A percentile compares a stretch with the other conserved stretches of the same genome.
Conservation (phyloP, 2,329 filamentous ascomycete species). For the Grosmannia huntii region DNA sequence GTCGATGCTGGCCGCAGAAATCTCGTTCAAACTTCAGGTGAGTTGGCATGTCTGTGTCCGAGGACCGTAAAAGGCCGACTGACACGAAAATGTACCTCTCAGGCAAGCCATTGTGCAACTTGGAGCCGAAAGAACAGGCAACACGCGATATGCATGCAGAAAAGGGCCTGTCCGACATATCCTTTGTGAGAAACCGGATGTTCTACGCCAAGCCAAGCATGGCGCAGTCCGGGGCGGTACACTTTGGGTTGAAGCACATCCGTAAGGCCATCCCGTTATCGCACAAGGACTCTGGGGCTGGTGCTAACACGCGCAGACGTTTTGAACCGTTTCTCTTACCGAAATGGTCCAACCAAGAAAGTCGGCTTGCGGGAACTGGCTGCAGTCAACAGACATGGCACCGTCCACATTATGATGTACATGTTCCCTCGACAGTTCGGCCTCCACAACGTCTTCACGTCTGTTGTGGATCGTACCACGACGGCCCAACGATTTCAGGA, state of each 20-base stretch:
- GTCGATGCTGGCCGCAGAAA: slow-evolving; percentile 49
- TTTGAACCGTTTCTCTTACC: slow-evolving; percentile 54
- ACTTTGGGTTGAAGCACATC: slow-evolving; percentile 66
- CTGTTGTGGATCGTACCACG: slow-evolving; percentile 46
- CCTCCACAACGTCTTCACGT: slow-evolving; percentile 86
- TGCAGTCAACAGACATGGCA: slow-evolving; percentile 34
- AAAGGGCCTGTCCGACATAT: slow-evolving; percentile 44
- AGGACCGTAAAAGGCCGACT: background rate
- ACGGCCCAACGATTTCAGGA: slow-evolving; percentile 68
- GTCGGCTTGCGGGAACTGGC: background rate
- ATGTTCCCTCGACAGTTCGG: slow-evolving; percentile 86
- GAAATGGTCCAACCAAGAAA: slow-evolving; percentile 21
- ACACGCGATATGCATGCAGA: background rate
- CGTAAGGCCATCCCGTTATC: slow-evolving; percentile 41
- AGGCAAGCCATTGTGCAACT: slow-evolving; percentile 8
- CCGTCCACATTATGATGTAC: slow-evolving; percentile 71
- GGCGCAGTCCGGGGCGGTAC: slow-evolving; percentile 53
- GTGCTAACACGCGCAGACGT: slow-evolving; percentile 44
- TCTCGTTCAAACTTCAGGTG: slow-evolving; percentile 69
- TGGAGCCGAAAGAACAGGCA: background rate
- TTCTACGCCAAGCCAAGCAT: slow-evolving; percentile 68
- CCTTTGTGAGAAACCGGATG: slow-evolving; percentile 71
- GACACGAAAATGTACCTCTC: background rate
- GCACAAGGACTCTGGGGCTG: background rate
- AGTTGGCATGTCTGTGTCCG: slow-evolving; percentile 11